phyloP scores from a whole-genome alignment of 768 basidiomycete genomes.

The Megacollybia marginata region DNA sequence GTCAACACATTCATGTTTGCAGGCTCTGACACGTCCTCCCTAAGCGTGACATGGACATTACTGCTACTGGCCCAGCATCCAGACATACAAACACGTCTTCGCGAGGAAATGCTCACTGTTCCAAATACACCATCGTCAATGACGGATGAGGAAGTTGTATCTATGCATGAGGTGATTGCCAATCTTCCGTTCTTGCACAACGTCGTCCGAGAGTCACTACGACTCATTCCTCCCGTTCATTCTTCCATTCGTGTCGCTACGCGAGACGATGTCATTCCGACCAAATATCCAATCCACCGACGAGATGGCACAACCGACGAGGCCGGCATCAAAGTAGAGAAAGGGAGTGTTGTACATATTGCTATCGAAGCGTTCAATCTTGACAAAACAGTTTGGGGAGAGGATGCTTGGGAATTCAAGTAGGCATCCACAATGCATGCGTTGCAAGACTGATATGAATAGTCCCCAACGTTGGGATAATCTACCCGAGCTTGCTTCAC shows the following conservation, averaged over 20 bases:
- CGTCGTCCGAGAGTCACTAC: slow-evolving; percentile 65
- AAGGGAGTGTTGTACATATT: slow-evolving; percentile 71
- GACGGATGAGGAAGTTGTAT: slow-evolving; percentile 58
- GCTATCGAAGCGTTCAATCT: slow-evolving; percentile 77
- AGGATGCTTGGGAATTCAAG: slow-evolving; percentile 78
- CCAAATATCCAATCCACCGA: slow-evolving; percentile 50
- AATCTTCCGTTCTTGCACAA: slow-evolving; percentile 69
- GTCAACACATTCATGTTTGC: slow-evolving; percentile 90
- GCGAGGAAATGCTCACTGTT: slow-evolving; percentile 55
- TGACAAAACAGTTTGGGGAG: slow-evolving; percentile 76
- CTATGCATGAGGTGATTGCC: slow-evolving; percentile 48
- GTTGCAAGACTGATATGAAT: slow-evolving; percentile 12
- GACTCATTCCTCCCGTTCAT: slow-evolving; percentile 74
- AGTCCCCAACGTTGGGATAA: slow-evolving; percentile 81
- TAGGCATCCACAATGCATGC: slow-evolving; percentile 22
- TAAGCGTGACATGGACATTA: slow-evolving; percentile 79
- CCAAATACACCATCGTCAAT: slow-evolving; percentile 36
- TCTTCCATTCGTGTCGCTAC: slow-evolving; percentile 75
- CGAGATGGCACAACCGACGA: slow-evolving; percentile 36
- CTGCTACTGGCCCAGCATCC: slow-evolving; percentile 64
- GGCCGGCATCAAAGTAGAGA: slow-evolving; percentile 43
- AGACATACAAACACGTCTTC: slow-evolving; percentile 60
- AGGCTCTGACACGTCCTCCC: slow-evolving; percentile 81
- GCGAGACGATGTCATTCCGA: slow-evolving; percentile 72
- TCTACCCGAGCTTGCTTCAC: slow-evolving; percentile 57